Percentiles rank a stretch among this genome's conserved stretches.
phyloP scores from a whole-genome alignment of 2,329 filamentous ascomycete species.

The Claviceps pusilla region DNA sequence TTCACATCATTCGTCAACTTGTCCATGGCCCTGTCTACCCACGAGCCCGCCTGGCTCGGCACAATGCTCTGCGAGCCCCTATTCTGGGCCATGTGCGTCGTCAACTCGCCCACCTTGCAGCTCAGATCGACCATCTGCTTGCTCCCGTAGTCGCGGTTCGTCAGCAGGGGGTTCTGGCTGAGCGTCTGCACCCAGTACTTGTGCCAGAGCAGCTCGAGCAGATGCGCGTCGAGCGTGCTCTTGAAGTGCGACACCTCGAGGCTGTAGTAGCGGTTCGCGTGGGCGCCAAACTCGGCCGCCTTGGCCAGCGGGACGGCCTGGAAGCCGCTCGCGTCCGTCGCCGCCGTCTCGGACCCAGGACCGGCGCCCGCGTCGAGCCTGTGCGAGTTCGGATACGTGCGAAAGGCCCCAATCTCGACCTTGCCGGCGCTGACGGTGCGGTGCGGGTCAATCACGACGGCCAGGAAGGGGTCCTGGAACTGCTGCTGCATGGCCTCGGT shows the following conservation, averaged over 20 bases:
- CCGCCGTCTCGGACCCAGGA: constrained; percentile 7
- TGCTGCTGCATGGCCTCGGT: constrained; percentile 78
- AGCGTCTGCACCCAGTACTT: constrained; percentile 98
- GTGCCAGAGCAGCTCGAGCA: constrained; percentile 88
- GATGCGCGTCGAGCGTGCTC: constrained; percentile 71
- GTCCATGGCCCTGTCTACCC: constrained; percentile 33
- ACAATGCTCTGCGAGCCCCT: constrained; percentile 14
- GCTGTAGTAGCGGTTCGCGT: constrained; percentile 79
- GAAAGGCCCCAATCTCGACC: constrained; percentile 93
- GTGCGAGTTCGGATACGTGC: constrained; percentile 70
- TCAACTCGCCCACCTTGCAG: constrained; percentile 61
- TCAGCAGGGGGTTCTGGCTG: constrained; percentile 76
- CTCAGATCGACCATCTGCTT: constrained; percentile 85
- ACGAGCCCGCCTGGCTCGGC: constrained; percentile 11
- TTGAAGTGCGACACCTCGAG: constrained; percentile 91
- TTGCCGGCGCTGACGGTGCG: constrained; percentile 88
- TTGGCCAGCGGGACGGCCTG: constrained; percentile 81
- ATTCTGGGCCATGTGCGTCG: constrained; percentile 15
- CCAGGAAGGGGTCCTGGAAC: constrained; percentile 81
- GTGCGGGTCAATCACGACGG: constrained; percentile 91
- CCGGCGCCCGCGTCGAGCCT: constrained; percentile 25
- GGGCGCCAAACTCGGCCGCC: constrained; percentile 88
- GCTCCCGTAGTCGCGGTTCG: constrained; percentile 82
- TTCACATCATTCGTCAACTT: constrained; percentile 48
- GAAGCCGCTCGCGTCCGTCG: constrained; percentile 35